phyloP scores from a whole-genome alignment of 257 asterid species.

The Linderniella brevidens region DNA sequence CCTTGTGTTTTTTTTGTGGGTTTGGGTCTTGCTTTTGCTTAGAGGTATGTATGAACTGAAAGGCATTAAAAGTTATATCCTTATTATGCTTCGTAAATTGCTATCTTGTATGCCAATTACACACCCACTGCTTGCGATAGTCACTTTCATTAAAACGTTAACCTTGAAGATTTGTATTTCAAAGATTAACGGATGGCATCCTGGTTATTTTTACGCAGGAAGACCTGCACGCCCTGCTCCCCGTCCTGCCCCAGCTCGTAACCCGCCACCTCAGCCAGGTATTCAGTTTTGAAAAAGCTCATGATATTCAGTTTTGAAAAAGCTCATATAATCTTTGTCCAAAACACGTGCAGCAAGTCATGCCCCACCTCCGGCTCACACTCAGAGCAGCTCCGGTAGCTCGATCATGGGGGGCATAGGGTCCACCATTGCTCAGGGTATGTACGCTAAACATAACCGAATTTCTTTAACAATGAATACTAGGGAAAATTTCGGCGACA shows the following conservation, averaged over 20 bases:
- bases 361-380: constrained; percentile 50
- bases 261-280: constrained; percentile 28
- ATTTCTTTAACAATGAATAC: background rate
- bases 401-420: constrained; percentile 29
- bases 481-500: too few species aligned
- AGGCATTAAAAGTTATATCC: too few species aligned
- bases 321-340: background rate
- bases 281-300: too few species aligned
- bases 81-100: too few species aligned
- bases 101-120: too few species aligned
- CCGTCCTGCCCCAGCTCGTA: constrained; percentile 26
- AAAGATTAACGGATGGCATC: too few species aligned
- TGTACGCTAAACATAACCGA: background rate
- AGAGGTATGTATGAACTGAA: too few species aligned
- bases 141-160: too few species aligned
- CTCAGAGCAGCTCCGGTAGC: constrained; percentile 30
- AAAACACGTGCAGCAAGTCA: constrained; percentile 27
- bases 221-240: constrained; percentile 45
- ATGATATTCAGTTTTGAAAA: background rate
- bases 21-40: too few species aligned
- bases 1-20: too few species aligned
- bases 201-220: constrained; percentile 19
- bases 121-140: too few species aligned
- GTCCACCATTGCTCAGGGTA: constrained; percentile 42
- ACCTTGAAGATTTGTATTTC: too few species aligned